These are phyloP conservation scores for Citrus hindsii DNA, from an alignment of 345 rosid genomes.

Conservation along the genomic window DNA sequence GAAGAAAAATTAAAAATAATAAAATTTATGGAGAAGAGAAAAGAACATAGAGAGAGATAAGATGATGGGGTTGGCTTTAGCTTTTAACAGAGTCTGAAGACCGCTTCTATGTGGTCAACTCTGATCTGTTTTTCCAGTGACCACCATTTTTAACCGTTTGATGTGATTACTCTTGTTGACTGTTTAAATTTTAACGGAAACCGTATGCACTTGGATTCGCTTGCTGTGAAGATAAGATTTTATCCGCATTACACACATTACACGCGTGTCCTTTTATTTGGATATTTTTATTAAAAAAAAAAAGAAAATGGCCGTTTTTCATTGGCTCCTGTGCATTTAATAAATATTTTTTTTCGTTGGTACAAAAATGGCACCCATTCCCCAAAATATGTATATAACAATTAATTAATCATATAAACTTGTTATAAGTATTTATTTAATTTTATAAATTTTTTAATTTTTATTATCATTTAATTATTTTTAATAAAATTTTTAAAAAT, in stretches of 20 bases:
- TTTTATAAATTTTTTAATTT: too few relatives aligned
- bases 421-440: too few relatives aligned
- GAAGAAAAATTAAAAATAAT: background rate
- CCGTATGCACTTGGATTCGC: background rate
- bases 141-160: background rate
- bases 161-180: background rate
- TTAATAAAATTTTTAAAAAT: too few relatives aligned
- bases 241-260: background rate
- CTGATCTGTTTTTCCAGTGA: background rate
- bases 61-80: background rate
- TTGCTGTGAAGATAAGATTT: conserved; percentile 8
- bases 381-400: too few relatives aligned
- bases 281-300: too few relatives aligned
- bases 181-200: background rate
- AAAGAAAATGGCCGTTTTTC: background rate
- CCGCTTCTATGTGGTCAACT: background rate
- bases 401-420: too few relatives aligned
- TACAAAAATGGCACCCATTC: background rate
- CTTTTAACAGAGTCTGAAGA: background rate
- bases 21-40: too few relatives aligned
- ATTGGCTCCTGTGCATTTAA: background rate
- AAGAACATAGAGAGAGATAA: background rate
- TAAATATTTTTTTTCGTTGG: background rate
- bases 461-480: too few relatives aligned
- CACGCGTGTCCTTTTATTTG: background rate